A percentile compares a stretch with the other conserved stretches of the same genome.
Conservation (phyloP, 306 rosid species). For the Alnus rubra region DNA sequence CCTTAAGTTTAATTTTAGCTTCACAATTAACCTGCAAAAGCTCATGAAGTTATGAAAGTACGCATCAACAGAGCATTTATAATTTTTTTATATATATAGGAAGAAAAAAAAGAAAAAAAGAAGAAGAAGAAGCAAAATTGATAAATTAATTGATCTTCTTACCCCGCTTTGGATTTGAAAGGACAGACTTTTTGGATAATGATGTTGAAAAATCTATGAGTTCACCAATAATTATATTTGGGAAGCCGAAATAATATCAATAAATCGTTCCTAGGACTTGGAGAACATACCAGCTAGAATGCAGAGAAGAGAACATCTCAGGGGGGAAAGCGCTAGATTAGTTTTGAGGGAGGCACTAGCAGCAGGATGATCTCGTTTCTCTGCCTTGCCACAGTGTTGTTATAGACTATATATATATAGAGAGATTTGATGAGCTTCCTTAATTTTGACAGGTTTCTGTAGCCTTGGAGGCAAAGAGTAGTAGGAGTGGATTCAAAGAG, state of each 20-base stretch:
- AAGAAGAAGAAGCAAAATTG: not conserved
- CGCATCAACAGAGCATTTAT: not conserved
- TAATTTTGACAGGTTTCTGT: not conserved
- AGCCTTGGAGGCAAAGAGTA: constrained; percentile 1
- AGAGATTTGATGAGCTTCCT: constrained; percentile 17
- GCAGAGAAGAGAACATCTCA: not conserved
- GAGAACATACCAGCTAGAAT: constrained; percentile 2
- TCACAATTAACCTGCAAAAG: not conserved
- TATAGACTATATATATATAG: not conserved
- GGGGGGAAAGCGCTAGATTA: not conserved
- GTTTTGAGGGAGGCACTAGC: not conserved
- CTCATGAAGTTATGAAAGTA: not conserved
- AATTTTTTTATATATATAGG: too few relatives aligned
- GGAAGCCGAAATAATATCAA: not conserved
- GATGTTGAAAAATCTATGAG: not conserved
- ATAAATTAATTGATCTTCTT: not conserved
- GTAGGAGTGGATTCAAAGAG: constrained; percentile 22
- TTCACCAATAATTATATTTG: not conserved
- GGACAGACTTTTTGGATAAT: not conserved
- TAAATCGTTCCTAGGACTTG: not conserved
- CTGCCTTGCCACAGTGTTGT: not conserved
- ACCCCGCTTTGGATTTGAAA: not conserved
- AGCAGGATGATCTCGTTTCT: not conserved
- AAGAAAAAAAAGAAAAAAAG: too few relatives aligned
- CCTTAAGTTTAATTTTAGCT: not conserved